These are phyloP conservation scores for Aspergillus haitiensis DNA, from an alignment of 495 filamentous ascomycete species.

Conservation along the genomic window DNA sequence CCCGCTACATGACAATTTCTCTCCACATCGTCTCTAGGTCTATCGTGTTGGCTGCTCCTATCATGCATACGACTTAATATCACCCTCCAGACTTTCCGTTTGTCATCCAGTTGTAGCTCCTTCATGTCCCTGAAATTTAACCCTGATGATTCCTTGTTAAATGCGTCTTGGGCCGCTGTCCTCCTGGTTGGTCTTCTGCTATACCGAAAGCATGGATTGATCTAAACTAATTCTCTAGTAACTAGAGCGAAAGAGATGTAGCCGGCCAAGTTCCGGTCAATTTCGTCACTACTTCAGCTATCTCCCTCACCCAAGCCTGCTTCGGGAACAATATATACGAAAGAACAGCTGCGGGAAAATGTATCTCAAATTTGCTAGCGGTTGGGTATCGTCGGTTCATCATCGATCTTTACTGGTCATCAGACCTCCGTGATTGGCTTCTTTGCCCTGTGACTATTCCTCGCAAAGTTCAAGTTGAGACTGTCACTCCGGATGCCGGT, in stretches of 20 bases:
- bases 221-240: not conserved
- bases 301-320: constrained; percentile 58
- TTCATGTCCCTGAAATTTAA: constrained; percentile 41
- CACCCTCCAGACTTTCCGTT: constrained; percentile 7
- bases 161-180: constrained; percentile 39
- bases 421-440: constrained; percentile 49
- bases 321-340: constrained; percentile 56
- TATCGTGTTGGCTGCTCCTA: not conserved
- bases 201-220: not conserved
- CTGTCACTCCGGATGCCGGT: constrained; percentile 27
- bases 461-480: constrained; percentile 26
- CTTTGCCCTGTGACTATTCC: constrained; percentile 57
- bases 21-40: not conserved
- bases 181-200: constrained; percentile 34
- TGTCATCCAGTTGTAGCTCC: constrained; percentile 6
- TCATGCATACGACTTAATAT: constrained; percentile 12
- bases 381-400: constrained; percentile 58
- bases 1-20: too few relatives aligned
- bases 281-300: constrained; percentile 55
- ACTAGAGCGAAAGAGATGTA: constrained; percentile 63
- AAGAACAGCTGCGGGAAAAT: constrained; percentile 45
- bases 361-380: constrained; percentile 61
- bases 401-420: constrained; percentile 67
- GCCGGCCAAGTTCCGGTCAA: constrained; percentile 60
- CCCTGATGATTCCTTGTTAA: constrained; percentile 32